Evolutionary conservation across 306 rosid genomes (phyloP), one percentile per base, ranked within the genome.

Genomic region (Prinsepia uniflora): DNA sequence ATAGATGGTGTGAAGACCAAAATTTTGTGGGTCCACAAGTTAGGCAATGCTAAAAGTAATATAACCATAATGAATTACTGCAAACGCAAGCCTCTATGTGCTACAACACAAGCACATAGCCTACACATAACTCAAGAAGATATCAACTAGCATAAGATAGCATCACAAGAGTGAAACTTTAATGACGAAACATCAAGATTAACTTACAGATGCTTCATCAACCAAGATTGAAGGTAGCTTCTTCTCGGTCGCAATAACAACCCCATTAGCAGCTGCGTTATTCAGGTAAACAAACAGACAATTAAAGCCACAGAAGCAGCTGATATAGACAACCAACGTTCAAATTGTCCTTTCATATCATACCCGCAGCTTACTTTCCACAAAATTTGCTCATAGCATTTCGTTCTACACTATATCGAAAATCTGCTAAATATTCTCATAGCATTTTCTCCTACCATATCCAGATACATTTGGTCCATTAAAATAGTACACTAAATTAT

Each of bases 231-330:
- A 95, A 45, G 99, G 99, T 17, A 89, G 82, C 83, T 95, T 91
- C 92, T 95, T 95, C 85, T 95, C 99, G 0, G 97, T 91, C 3
- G 97, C 99, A 70, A 95, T 89, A 70, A 95, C 87, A 75, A 95
- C 99, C 49, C 97, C 97, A 82, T 95, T 91, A 22, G 96, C 92
- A 87, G 96, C 92, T 89, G 96, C 82, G 82, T 68, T 42, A 67
- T 63, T 68, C 77, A 81, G 63, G 78, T 56, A 49, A 46, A 45
- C 58, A 39, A 1, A 9, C 46, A 61, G 34, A 24, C 65, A 68
- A 43, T 56, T 46, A 55, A 4, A 57, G 36, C 36, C 36, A 30
- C 36, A 30, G 36, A 30, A 2, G 36, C 8, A 9, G 43, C 46
- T 10, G 19, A 53, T 49, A 67, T 49, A 48, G 22, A 47, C 59